Evolutionary conservation across 305 asterid genomes (phyloP), one percentile per base, ranked within the genome.

Genomic region (Rubia tinctorum): DNA sequence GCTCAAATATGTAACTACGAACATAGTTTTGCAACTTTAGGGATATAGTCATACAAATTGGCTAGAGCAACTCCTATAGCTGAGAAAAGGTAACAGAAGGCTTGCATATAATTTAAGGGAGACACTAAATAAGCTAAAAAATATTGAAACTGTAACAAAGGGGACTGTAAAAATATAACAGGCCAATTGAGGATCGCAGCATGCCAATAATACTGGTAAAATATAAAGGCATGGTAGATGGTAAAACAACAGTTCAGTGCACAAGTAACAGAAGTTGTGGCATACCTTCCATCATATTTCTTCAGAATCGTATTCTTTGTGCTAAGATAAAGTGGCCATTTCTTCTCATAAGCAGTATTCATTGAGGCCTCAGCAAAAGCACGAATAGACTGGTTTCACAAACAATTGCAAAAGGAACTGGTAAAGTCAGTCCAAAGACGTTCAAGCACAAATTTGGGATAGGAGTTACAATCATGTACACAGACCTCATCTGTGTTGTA

Each of bases 241-340:
- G 13, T 43, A 55, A 34, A 42, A 14, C 59, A 11, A 3, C 18
- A 59, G 65, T 37, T 71, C 56, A 13, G 12, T 58, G 42, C 7
- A 40, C 12, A 71, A 70, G 68, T 22, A 49, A 25, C 76, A 44
- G 39, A 17, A 20, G 30, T 55, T 22, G 61, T 18, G 42, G 44
- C 75, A 77, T 81, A 94, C 97, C 96, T 90, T 79, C 97, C 97
- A 71, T 94, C 98, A 81, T 91, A 94, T 80, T 90, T 94, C 85
- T 94, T 91, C 71, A 93, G 96, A 76, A 93, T 91, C 37, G 98
- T 93, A 73, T 93, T 91, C 82, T 93, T 93, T 55, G 98, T 91
- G 87, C 97, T 93, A 80, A 93, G 97, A 84, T 91, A 93, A 69
- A 93, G 82, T 14, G 97, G 97, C 98, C 98, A 91, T 85, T 90